These are phyloP conservation scores for Neckera pumila DNA, from an alignment of 225 moss, liverwort and hornwort genomes.

Conservation along the genomic window DNA sequence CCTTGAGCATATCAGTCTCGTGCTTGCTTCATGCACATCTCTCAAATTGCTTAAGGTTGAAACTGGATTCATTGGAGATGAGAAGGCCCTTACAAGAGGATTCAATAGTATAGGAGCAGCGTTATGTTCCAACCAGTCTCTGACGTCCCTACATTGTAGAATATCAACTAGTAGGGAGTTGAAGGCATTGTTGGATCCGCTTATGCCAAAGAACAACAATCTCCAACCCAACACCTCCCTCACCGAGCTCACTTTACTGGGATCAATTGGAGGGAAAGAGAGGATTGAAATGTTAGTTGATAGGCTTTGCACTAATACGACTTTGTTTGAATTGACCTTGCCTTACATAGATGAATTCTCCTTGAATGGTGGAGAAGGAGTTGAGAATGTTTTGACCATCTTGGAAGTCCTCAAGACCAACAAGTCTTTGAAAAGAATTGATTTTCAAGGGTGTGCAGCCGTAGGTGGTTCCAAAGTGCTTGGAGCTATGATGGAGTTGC, in stretches of 20 bases:
- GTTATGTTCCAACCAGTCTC: no score
- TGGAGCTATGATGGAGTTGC: background rate
- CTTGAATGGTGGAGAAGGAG: background rate
- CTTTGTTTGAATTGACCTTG: fast-evolving
- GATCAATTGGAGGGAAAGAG: background rate
- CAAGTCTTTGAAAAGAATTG: background rate
- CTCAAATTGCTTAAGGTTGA: no score
- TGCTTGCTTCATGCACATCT: no score
- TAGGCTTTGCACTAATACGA: background rate
- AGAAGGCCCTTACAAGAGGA: no score
- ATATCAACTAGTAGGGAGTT: no score
- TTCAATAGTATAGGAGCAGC: no score
- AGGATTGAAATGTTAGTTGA: background rate
- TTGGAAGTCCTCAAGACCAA: background rate
- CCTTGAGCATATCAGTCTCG: no score
- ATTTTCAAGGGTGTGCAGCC: fast-evolving
- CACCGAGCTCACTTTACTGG: fast-evolving
- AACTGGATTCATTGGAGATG: no score
- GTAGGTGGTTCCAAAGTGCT: background rate
- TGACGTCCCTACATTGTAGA: no score
- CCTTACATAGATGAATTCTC: fast-evolving
- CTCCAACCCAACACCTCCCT: background rate
- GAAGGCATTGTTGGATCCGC: no score
- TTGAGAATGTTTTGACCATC: background rate
- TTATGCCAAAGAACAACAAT: background rate